Conservation (phyloP, 495 filamentous ascomycete genomes). For the Penicillium alfredii region DNA sequence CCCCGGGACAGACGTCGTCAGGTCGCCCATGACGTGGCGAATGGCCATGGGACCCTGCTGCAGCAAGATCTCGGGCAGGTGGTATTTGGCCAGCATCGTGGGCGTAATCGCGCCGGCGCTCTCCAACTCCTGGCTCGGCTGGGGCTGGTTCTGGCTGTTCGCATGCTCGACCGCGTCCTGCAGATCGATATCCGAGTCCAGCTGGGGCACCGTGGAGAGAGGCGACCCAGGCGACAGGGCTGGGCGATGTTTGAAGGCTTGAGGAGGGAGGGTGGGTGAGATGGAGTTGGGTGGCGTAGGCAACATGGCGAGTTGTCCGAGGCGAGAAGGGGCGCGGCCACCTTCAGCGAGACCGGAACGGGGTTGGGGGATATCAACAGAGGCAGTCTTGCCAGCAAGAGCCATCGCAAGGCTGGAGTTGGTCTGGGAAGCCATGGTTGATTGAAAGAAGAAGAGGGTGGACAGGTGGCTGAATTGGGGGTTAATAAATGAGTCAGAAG, state of each 20-base stretch:
- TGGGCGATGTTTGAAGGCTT: constrained; percentile 54
- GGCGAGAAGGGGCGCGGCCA: constrained; percentile 52
- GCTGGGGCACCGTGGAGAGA: constrained; percentile 51
- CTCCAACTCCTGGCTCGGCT: constrained; percentile 48
- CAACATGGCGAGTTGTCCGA: constrained; percentile 53
- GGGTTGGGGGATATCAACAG: constrained; percentile 67
- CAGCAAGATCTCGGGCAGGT: constrained; percentile 86
- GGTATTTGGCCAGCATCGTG: constrained; percentile 78
- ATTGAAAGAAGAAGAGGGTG: constrained; percentile 3
- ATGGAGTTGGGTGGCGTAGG: constrained; percentile 96
- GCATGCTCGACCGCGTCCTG: constrained; percentile 58
- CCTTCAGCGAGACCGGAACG: constrained; percentile 57
- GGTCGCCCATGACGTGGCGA: constrained; percentile 86
- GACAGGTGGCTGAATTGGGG: constrained; percentile 7
- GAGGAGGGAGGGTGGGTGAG: constrained; percentile 80
- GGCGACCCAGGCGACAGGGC: constrained; percentile 43
- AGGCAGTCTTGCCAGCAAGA: constrained; percentile 56
- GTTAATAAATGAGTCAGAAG: constrained; percentile 28
- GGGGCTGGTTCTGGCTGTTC: constrained; percentile 37
- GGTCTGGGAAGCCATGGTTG: constrained; percentile 46
- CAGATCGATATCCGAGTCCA: constrained; percentile 87
- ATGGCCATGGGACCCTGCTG: constrained; percentile 87
- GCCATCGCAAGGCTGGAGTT: constrained; percentile 57
- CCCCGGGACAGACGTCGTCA: constrained; percentile 88
- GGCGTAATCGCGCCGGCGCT: constrained; percentile 78